Conservation (phyloP, 805 yeast species). For the Starmerella potacharoeniae region DNA sequence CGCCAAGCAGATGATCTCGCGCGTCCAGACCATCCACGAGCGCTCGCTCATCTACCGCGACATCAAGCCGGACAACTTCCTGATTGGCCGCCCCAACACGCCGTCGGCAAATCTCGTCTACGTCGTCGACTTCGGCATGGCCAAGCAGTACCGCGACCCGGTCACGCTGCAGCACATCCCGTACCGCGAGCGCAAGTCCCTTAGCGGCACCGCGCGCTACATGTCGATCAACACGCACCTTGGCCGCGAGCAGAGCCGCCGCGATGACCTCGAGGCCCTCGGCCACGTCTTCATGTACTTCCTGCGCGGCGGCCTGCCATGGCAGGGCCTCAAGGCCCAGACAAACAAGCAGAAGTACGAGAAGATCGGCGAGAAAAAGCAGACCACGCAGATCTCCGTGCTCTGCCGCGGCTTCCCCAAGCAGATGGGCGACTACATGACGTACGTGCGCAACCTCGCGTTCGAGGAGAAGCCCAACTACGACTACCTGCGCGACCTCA, state of each 20-base stretch:
- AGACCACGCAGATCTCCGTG: slow-evolving; percentile 75
- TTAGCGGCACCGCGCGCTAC: slow-evolving; percentile 97
- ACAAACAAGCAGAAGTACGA: slow-evolving; percentile 96
- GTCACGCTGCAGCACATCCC: slow-evolving; percentile 93
- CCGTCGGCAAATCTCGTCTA: slow-evolving; percentile 77
- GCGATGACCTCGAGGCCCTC: slow-evolving; percentile 92
- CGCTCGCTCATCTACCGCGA: slow-evolving; percentile 90
- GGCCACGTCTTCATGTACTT: slow-evolving; percentile 97
- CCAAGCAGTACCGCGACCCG: slow-evolving; percentile 94
- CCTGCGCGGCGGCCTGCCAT: slow-evolving; percentile 77
- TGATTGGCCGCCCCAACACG: slow-evolving; percentile 80
- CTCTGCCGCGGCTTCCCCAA: slow-evolving; percentile 81
- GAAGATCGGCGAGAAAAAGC: slow-evolving; percentile 92
- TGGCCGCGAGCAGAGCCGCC: slow-evolving; percentile 91
- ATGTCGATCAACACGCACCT: slow-evolving; percentile 96
- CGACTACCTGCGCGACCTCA: slow-evolving; percentile 65
- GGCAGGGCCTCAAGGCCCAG: slow-evolving; percentile 99
- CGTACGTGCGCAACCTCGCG: slow-evolving; percentile 73
- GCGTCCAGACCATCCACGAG: slow-evolving; percentile 78
- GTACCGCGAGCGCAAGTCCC: slow-evolving; percentile 86
- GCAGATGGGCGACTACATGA: slow-evolving; percentile 86
- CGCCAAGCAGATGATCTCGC: slow-evolving; percentile 84
- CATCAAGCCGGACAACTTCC: slow-evolving; percentile 93
- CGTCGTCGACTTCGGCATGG: slow-evolving; percentile 97
- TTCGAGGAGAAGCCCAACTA: slow-evolving; percentile 95